These are phyloP conservation scores for Allomyces arbusculus DNA, from an alignment of 192 early-diverging fungal genomes.

Conservation along the genomic window DNA sequence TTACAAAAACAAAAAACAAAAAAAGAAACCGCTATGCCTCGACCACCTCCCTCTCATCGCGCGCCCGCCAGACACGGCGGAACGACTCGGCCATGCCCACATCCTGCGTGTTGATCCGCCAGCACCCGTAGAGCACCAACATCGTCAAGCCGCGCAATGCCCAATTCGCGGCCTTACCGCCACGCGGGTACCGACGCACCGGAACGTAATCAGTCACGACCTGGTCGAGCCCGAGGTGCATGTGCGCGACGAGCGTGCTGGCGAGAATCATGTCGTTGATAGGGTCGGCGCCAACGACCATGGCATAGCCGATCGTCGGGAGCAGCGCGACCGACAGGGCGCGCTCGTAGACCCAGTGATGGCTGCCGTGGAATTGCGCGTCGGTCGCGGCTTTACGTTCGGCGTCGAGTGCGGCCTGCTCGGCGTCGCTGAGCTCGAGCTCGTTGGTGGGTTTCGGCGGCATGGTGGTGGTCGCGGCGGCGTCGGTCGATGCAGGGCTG, in stretches of 20 bases:
- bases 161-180: constrained; percentile 42
- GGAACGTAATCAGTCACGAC: constrained; percentile 70
- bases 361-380: constrained; percentile 46
- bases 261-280: constrained; percentile 76
- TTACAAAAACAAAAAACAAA: too few species aligned
- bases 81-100: constrained; percentile 81
- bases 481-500: too few species aligned
- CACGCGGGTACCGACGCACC: constrained; percentile 29
- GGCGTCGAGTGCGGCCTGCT: too few species aligned
- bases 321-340: constrained; percentile 49
- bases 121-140: constrained; percentile 60
- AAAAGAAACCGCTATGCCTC: background rate
- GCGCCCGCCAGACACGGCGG: constrained; percentile 67
- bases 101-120: constrained; percentile 89
- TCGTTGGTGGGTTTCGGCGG: too few species aligned
- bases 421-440: too few species aligned
- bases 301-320: constrained; percentile 56
- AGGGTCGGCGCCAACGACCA: constrained; percentile 60
- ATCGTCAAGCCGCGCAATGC: constrained; percentile 48
- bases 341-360: constrained; percentile 94
- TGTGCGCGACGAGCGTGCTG: constrained; percentile 74
- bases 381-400: too few species aligned
- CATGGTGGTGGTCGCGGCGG: too few species aligned
- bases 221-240: constrained; percentile 64
- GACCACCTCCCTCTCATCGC: constrained; percentile 5